Base-by-base conservation (phyloP, 176 grass and related monocot species). In the Metroxylon sagu region DNA sequence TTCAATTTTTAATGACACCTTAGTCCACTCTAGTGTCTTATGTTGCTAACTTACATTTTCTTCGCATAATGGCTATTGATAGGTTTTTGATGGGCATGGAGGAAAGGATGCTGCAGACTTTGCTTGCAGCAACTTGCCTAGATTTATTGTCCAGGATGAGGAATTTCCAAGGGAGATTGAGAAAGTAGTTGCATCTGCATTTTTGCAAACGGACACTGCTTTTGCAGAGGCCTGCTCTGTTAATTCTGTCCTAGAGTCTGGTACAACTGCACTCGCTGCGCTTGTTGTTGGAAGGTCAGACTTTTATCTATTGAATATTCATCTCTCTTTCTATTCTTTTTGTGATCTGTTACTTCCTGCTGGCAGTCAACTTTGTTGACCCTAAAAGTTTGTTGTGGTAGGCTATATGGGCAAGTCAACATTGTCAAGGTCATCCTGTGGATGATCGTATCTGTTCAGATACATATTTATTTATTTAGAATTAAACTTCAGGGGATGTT, bases 11-110 rank as follows among this genome's bases (percentile, higher is more conserved):
- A 58, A 14, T 10, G 14, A 28, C 23, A 25, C 25, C 12, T 58
- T 25, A 15, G 19, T 29, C 14, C 56, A 28, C 12, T 17, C 56
- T 58, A 2, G 35, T 12, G 35, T 43, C 23, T 15, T 16, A 3
- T 16, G 8, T 29, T 58, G 25, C 25, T 58, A 58, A 58, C 25
- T 58, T 26, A 17, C 3, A 29, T 31, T 72, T 68, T 17, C 21
- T 70, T 74, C 56, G 4, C 1, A 29, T 63, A 43, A 59, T 64
- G 50, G 27, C 51, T 82, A 5, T 79, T 62, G 19, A 60, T 70
- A 92, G 93, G 83, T 92, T 69, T 97, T 97, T 83, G 87, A 97
- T 70, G 93, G 93, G 52, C 93, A 97, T 73, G 93, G 93, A 69
- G 93, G 93, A 83, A 97, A 88, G 76, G 78, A 92, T 61, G 87